Evolutionary conservation across 805 yeast genomes (phyloP), one percentile per base, ranked within the genome.

Genomic region (Kluyveromyces dobzhanskii): DNA sequence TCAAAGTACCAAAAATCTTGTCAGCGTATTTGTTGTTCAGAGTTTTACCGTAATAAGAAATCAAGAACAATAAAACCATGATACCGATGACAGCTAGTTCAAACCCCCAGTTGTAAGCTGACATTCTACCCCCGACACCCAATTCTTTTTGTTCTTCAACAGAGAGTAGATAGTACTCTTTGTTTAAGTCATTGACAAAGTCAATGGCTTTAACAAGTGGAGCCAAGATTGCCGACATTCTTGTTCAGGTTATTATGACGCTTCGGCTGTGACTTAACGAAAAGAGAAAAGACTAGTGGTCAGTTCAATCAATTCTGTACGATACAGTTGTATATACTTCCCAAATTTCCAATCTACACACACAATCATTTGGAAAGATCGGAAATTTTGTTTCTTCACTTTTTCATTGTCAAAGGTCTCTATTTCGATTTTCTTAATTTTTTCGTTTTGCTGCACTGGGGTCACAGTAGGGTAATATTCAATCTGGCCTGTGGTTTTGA

Each of bases 21-120:
- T 66, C 64, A 26, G 83, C 92, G 47, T 70, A 64, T 4, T 61
- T 53, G 41, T 67, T 61, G 65, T 90, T 90, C 56, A 69, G 64
- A 29, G 52, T 51, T 30, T 73, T 70, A 41, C 97, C 97, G 41
- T 69, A 37, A 45, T 62, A 64, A 67, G 71, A 84, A 27, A 75
- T 55, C 1, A 65, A 42, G 16, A 73, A 62, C 49, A 81, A 76
- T 2, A 60, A 59, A 0, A 64, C 47, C 35, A 83, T 70, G 42
- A 80, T 58, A 10, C 64, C 68, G 12, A 80, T 17, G 17, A 85
- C 75, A 43, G 71, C 50, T 21, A 67, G 28, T 66, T 90, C 98
- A 53, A 81, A 70, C 32, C 67, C 67, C 96, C 97, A 92, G 61
- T 84, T 78, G 59, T 82, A 79, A 21, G 64, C 48, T 42, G 51